Base-by-base conservation (phyloP, 2,329 filamentous ascomycete species). In the Arthrobotrys pseudoclavata region DNA sequence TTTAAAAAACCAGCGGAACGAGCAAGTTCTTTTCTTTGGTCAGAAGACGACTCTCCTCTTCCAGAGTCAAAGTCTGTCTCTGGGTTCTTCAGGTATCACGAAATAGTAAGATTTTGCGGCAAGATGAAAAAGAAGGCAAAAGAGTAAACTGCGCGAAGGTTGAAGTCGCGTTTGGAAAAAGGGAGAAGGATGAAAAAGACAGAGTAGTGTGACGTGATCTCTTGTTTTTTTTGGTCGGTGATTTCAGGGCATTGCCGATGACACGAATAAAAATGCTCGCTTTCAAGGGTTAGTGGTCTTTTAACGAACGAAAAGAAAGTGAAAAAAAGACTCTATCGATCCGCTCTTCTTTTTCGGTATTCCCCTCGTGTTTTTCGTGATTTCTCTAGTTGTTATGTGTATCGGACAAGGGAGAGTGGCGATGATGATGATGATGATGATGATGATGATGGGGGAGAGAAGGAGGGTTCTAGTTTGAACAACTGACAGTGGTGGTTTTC, bases 211-310 rank as follows among this genome's bases (percentile, higher is more conserved):
- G 67, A 77, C 61, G 61, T 68, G 74, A 68, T 62, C 48, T 47
- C 22, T 24, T 31, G 18, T 29, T 55, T 48, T 57, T 55, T 55
- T 53, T 10, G 69, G 47, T 66, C 50, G 53, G 52, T 81, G 42
- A 81, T 72, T 69, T 66, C 55, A 34, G 55, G 50, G 69, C 50
- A 70, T 69, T 66, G 82, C 83, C 71, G 76, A 69, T 80, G 80
- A 45, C 81, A 80, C 72, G 63, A 66, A 45, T 26, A 74, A 69
- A 60, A 45, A 79, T 69, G 57, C 76, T 68, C 74, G 61, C 77
- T 79, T 47, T 71, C 66, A 63, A 72, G 70, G 63, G 76, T 63
- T 63, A 75, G 80, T 76, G 79, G 79, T 60, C 6, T 20, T 45
- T 20, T 60, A 45, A 45, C 3, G 42, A 45, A 45, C 76, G 75